These are phyloP conservation scores for Tolypocladium pustulatum DNA, from an alignment of 2,329 filamentous ascomycete genomes.

Conservation along the genomic window DNA sequence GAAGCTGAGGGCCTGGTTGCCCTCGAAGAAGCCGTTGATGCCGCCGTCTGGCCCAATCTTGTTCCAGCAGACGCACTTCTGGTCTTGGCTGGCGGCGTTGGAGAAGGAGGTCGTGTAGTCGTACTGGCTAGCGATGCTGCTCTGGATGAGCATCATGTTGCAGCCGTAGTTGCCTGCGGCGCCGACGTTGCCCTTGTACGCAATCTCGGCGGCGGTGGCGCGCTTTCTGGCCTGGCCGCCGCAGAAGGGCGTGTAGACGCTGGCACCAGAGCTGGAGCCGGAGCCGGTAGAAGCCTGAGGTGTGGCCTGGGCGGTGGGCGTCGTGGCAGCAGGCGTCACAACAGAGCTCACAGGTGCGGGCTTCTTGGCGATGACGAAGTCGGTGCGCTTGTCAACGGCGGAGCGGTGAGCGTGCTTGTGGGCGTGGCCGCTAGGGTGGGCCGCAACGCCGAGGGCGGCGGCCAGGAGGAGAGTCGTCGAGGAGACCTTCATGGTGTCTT, in stretches of 20 bases:
- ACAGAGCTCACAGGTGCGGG: constrained; percentile 10
- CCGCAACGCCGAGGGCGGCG: constrained; percentile 29
- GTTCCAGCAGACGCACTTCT: constrained; percentile 36
- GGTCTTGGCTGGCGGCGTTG: constrained; percentile 22
- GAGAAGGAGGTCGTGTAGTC: constrained; percentile 31
- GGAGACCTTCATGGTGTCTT: constrained; percentile 30
- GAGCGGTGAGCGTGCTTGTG: constrained; percentile 24
- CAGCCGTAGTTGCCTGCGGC: constrained; percentile 31
- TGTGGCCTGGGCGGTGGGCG: constrained; percentile 5
- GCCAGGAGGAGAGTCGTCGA: constrained; percentile 24
- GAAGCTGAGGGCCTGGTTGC: constrained; percentile 30
- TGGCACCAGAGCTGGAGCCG: constrained; percentile 6
- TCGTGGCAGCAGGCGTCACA: constrained; percentile 4
- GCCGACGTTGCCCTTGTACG: constrained; percentile 37
- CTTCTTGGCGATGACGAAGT: constrained; percentile 24
- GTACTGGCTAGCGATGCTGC: constrained; percentile 26
- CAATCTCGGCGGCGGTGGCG: constrained; percentile 33
- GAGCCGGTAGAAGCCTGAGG: constrained; percentile 3
- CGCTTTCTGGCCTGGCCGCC: constrained; percentile 29
- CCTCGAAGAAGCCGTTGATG: constrained; percentile 39
- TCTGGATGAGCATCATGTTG: constrained; percentile 38
- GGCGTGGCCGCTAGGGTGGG: constrained; percentile 27
- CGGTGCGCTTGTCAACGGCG: constrained; percentile 14
- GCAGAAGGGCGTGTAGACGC: constrained; percentile 21
- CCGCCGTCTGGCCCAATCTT: constrained; percentile 36